Conservation (phyloP, 2,329 filamentous ascomycete species). For the Epichloe hybrida region DNA sequence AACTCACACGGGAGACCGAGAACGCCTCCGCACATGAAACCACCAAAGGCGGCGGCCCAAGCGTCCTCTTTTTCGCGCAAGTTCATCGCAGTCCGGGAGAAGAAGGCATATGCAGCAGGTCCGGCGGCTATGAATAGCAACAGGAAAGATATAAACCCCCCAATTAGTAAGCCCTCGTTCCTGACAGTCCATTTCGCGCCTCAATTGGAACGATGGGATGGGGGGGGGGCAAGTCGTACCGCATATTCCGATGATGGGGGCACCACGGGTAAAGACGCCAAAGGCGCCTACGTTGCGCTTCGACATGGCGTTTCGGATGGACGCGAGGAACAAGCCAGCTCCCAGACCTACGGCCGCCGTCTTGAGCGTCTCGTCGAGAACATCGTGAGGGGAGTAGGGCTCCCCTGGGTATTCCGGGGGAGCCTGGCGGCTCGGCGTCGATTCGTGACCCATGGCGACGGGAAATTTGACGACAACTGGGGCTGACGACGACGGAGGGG, state of each 20-base stretch:
- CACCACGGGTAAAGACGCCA: slow-evolving; percentile 68
- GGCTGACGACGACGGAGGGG: slow-evolving; percentile 6
- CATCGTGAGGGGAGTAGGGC: slow-evolving; percentile 62
- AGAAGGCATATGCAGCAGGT: slow-evolving; percentile 67
- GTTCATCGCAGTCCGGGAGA: slow-evolving; percentile 65
- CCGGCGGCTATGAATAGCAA: slow-evolving; percentile 40
- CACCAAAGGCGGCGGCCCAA: slow-evolving; percentile 61
- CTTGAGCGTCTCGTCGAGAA: slow-evolving; percentile 52
- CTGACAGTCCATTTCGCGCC: not conserved
- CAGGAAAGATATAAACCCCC: too few relatives aligned
- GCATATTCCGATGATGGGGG: slow-evolving; percentile 50
- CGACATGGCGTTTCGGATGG: slow-evolving; percentile 74
- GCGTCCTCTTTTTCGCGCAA: slow-evolving; percentile 72
- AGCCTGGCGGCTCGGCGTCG: slow-evolving; percentile 15
- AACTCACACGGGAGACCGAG: slow-evolving; percentile 58
- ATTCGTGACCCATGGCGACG: slow-evolving; percentile 21
- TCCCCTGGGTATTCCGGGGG: slow-evolving; percentile 10
- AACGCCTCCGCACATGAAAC: slow-evolving; percentile 61
- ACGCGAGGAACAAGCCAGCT: slow-evolving; percentile 58
- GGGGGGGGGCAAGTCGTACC: slow-evolving; percentile 13
- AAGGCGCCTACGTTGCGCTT: slow-evolving; percentile 70
- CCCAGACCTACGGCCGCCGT: slow-evolving; percentile 51
- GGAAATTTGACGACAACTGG: not conserved
- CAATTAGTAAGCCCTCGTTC: not conserved
- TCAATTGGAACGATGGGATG: not conserved